These are phyloP conservation scores for Podila clonocystis DNA, from an alignment of 192 early-diverging fungal genomes.

Conservation along the genomic window DNA sequence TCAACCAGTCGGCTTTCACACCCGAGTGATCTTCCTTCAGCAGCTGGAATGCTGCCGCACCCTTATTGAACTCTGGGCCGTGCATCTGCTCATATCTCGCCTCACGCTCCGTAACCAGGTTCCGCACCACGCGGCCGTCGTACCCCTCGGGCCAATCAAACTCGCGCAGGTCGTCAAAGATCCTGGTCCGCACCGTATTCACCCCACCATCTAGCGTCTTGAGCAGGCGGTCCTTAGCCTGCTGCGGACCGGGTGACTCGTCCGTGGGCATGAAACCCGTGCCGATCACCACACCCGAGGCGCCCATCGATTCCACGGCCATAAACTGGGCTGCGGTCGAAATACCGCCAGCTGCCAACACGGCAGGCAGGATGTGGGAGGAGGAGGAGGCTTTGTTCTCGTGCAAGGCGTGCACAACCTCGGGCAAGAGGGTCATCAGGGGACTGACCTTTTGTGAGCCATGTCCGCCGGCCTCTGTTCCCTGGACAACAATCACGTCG, in stretches of 20 bases:
- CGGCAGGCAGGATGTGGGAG: conserved; percentile 2
- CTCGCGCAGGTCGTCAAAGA: conserved; percentile 56
- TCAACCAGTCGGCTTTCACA: conserved; percentile 19
- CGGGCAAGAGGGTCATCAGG: conserved; percentile 43
- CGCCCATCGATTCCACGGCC: conserved; percentile 43
- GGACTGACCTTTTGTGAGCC: conserved; percentile 28
- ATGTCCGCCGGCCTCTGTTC: conserved; percentile 60
- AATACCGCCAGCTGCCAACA: conserved; percentile 51
- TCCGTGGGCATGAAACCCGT: conserved; percentile 52
- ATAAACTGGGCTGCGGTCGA: conserved; percentile 14
- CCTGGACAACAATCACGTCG: conserved; percentile 62
- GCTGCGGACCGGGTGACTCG: conserved; percentile 26
- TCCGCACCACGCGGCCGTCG: conserved; percentile 47
- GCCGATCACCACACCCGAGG: conserved; percentile 56
- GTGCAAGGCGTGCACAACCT: conserved; percentile 27
- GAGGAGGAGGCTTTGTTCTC: not conserved
- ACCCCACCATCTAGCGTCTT: conserved; percentile 47
- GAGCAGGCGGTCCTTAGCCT: conserved; percentile 52
- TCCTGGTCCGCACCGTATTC: conserved; percentile 49
- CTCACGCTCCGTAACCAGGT: conserved; percentile 26
- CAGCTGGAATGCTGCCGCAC: conserved; percentile 17
- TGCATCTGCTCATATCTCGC: conserved; percentile 15
- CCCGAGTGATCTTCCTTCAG: conserved; percentile 32
- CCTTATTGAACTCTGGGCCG: conserved; percentile 7
- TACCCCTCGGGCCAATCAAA: conserved; percentile 47